phyloP scores from a whole-genome alignment of 2,329 filamentous ascomycete genomes.

The Lasiodiplodia citricola region DNA sequence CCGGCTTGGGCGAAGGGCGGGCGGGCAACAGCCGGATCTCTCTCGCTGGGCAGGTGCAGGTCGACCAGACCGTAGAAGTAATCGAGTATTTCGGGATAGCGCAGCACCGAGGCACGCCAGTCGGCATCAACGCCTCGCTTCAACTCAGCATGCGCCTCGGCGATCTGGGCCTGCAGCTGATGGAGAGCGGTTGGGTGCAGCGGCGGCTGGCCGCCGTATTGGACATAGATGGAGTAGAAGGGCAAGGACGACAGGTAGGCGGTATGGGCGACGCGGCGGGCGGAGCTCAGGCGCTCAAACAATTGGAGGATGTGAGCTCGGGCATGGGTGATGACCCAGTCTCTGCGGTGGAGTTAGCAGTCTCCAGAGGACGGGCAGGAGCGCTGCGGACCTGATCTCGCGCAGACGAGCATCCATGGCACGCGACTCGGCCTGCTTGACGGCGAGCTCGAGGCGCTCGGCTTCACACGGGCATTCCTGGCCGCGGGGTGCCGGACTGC shows the following conservation, averaged over 20 bases:
- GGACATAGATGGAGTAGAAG: slow-evolving; percentile 53
- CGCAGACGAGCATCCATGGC: slow-evolving; percentile 44
- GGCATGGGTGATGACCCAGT: slow-evolving; percentile 54
- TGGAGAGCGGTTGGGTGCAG: slow-evolving; percentile 48
- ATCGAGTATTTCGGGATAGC: slow-evolving; percentile 79
- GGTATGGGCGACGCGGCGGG: slow-evolving; percentile 48
- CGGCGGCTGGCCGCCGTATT: slow-evolving; percentile 52
- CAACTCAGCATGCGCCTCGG: slow-evolving; percentile 67
- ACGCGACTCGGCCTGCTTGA: slow-evolving; percentile 46
- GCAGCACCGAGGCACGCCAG: slow-evolving; percentile 75
- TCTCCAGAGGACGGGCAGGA: neutral
- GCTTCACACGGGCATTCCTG: slow-evolving; percentile 48
- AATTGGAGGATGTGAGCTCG: slow-evolving; percentile 52
- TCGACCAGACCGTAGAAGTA: slow-evolving; percentile 78
- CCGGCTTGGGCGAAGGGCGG: slow-evolving; percentile 47
- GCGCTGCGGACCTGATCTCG: slow-evolving; percentile 41
- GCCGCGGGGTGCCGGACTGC: slow-evolving; percentile 40
- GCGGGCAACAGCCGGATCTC: slow-evolving; percentile 43
- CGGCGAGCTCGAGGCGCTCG: slow-evolving; percentile 46
- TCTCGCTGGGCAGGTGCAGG: slow-evolving; percentile 66
- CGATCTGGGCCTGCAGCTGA: slow-evolving; percentile 59
- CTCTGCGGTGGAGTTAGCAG: slow-evolving; percentile 37
- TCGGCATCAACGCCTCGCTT: slow-evolving; percentile 79
- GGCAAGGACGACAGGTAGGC: slow-evolving; percentile 52
- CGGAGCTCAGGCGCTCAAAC: slow-evolving; percentile 48